Evolutionary conservation across 75 land plant genomes (phyloP).

Genomic region (Pinus albicaulis): DNA sequence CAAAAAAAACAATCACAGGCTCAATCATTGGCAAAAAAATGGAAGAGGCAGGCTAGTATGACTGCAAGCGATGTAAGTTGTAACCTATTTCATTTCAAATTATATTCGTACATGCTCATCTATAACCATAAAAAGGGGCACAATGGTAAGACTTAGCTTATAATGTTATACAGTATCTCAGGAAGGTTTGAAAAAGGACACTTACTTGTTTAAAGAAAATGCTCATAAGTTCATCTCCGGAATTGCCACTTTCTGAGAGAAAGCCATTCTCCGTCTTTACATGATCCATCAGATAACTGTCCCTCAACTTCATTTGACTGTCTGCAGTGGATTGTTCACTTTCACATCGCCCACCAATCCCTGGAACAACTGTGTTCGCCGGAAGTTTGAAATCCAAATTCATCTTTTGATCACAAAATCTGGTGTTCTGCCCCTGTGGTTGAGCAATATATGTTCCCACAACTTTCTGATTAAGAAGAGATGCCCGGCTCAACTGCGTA

Average conservation of each 20-base stretch:
- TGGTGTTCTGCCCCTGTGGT: neutral
- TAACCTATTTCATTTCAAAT: neutral
- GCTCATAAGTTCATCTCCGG: neutral
- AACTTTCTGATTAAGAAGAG: neutral
- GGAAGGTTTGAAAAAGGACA: neutral
- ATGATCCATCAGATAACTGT: neutral
- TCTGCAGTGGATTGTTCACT: constrained; percentile 7
- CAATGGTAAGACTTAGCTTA: neutral
- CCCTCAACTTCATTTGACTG: constrained; percentile 8
- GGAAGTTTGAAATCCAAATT: neutral
- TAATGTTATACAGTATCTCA: constrained; percentile 1
- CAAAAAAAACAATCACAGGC: neutral
- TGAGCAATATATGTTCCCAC: neutral
- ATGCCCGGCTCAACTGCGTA: neutral
- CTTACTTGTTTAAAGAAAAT: constrained; percentile 6
- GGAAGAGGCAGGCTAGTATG: neutral
- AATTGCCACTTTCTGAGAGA: neutral
- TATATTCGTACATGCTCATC: neutral
- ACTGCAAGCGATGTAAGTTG: neutral
- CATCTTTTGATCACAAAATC: constrained; percentile 1
- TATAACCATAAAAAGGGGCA: neutral
- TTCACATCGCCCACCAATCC: neutral
- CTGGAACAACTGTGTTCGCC: neutral
- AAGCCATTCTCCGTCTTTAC: neutral
- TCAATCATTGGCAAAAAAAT: neutral